Evolutionary conservation across 2,329 filamentous ascomycete species (phyloP).

Genomic region (Akanthomyces muscarius): DNA sequence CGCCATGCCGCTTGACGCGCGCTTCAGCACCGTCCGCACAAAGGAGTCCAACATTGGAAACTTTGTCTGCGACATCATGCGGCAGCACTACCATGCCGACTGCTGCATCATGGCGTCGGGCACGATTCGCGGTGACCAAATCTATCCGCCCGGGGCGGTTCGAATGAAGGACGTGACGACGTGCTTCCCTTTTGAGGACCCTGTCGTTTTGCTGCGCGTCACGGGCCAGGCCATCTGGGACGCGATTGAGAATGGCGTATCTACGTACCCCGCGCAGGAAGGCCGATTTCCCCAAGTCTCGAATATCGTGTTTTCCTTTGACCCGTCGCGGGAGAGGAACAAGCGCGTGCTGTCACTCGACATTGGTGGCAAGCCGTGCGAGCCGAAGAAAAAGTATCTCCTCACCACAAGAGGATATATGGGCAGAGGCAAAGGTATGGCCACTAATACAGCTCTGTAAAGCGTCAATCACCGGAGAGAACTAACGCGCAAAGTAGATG

Average conservation of each 20-base stretch:
- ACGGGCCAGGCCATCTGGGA: conserved; percentile 68
- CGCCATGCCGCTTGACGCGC: conserved; percentile 72
- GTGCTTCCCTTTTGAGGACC: conserved; percentile 91
- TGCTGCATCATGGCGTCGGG: conserved; percentile 81
- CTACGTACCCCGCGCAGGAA: conserved; percentile 76
- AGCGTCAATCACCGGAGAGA: background rate
- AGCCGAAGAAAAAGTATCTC: conserved; percentile 61
- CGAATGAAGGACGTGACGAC: conserved; percentile 78
- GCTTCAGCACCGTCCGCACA: conserved; percentile 76
- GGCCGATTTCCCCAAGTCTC: conserved; percentile 83
- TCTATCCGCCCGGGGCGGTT: conserved; percentile 77
- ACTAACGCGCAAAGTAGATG: conserved; percentile 47
- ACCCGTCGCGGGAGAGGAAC: conserved; percentile 57
- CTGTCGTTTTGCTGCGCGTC: conserved; percentile 71
- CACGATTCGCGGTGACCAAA: conserved; percentile 82
- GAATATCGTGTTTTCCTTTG: conserved; percentile 72
- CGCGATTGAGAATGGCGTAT: conserved; percentile 82
- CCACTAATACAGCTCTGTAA: background rate
- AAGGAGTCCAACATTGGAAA: conserved; percentile 83
- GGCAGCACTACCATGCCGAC: conserved; percentile 74
- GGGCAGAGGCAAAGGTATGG: conserved; percentile 67
- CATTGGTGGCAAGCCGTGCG: conserved; percentile 58
- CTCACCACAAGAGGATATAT: conserved; percentile 85
- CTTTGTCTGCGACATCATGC: conserved; percentile 89
- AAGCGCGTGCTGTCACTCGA: conserved; percentile 60